Evolutionary conservation across 2,329 filamentous ascomycete species (phyloP), one percentile per base, ranked within the genome.

Genomic region (Penicillium sp.): DNA sequence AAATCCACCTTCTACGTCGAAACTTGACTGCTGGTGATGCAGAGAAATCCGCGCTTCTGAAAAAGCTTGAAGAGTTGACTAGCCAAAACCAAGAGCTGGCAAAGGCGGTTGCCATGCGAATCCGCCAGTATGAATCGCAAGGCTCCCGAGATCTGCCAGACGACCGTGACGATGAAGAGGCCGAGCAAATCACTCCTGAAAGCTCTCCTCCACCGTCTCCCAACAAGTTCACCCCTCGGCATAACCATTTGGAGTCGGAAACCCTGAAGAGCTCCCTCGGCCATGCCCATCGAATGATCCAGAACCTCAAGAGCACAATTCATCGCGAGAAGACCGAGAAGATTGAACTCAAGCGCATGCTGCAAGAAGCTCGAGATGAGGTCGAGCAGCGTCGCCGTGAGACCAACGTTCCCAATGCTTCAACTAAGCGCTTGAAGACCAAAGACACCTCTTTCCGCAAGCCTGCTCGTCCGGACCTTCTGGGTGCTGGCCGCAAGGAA

Each of bases 251-350:
- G n/a, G 95, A 99, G 76, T 90, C 92, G 0, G 95, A 99, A 79
- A 99, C 95, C 0, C 81, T 99, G 67, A 96, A 95, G 79, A 96
- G 93, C 55, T 97, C 94, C 28, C 84, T 98, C 31, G 89, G 92
- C 67, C 95, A 99, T 74, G 94, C 95, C 41, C 95, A 98, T 75
- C 88, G 94, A 59, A 97, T 96, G 79, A 97, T 99, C 60, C 94
- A 98, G 75, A 96, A 92, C 70, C 86, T 98, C 67, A 92, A 96
- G 77, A 92, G 90, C 75, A 96, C 93, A 70, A 90, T 98, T 49
- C 94, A 99, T 75, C 90, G 95, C 37, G 95, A 99, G 76, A 99
- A 98, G 87, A 97, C 94, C 0, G 95, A 99, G 76, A 99, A 97
- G 82, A 86, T 98, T 31, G 95, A 99, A 77, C 85, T 98, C 55